These are phyloP conservation scores for Craspedostauros australis DNA, from an alignment of 108 stramenopile genomes.

Conservation along the genomic window DNA sequence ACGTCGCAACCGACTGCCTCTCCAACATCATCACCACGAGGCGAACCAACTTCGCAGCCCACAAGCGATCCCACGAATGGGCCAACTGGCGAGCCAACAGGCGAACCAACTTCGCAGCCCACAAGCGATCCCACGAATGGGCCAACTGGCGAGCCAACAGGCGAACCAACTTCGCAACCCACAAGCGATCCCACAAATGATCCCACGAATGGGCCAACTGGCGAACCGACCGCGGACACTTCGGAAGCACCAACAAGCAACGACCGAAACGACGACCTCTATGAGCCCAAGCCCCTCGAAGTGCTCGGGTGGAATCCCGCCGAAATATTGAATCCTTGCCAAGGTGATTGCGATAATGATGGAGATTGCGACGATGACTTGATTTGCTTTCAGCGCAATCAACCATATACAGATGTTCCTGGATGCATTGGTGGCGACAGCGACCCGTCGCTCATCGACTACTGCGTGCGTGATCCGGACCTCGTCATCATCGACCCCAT, in stretches of 20 bases:
- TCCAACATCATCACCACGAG: background rate
- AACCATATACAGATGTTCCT: slow-evolving; percentile 18
- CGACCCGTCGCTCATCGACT: slow-evolving; percentile 20
- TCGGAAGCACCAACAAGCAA: background rate
- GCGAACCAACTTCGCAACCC: slow-evolving; percentile 9
- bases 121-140: background rate
- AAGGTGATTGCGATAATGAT: slow-evolving; percentile 42
- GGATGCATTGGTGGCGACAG: slow-evolving; percentile 30
- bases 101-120: slow-evolving; percentile 9
- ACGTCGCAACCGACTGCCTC: background rate
- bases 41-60: background rate
- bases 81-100: background rate
- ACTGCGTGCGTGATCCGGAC: slow-evolving; percentile 6
- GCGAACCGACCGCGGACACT: slow-evolving; percentile 1
- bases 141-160: background rate
- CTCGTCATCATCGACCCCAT: background rate
- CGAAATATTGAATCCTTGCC: slow-evolving; percentile 15
- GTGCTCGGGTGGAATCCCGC: slow-evolving; percentile 30
- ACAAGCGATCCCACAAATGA: slow-evolving; percentile 1
- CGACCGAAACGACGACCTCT: background rate
- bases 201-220: slow-evolving; percentile 4
- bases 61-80: background rate
- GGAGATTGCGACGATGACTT: slow-evolving; percentile 27
- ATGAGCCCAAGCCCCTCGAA: background rate
- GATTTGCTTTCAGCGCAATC: slow-evolving; percentile 29